Evolutionary conservation across 805 yeast species (phyloP).

Genomic region (Isabelozyma pseudorhagii): DNA sequence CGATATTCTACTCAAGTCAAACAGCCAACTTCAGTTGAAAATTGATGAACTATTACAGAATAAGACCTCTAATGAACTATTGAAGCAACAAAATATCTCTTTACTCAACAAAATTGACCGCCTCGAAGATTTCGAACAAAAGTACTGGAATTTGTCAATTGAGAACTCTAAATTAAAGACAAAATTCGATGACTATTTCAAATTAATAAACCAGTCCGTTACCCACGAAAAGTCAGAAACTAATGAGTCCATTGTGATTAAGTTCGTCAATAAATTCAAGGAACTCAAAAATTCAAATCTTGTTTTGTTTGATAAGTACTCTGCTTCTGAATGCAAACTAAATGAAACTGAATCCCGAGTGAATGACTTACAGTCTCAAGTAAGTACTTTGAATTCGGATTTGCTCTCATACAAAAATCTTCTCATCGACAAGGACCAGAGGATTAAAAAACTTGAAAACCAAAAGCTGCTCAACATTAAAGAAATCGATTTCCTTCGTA

Average conservation of each 20-base stretch:
- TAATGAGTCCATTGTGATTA: constrained; percentile 23
- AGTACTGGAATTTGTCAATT: constrained; percentile 46
- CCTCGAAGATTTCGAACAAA: constrained; percentile 42
- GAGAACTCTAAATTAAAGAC: constrained; percentile 47
- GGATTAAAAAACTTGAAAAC: constrained; percentile 41
- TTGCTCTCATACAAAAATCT: constrained; percentile 2
- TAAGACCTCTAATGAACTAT: constrained; percentile 46
- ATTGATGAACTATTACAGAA: constrained; percentile 49
- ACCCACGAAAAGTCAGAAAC: constrained; percentile 8
- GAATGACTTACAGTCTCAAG: neutral
- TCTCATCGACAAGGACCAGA: constrained; percentile 8
- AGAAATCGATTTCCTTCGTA: constrained; percentile 57
- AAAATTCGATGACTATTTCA: constrained; percentile 46
- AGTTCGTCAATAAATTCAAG: constrained; percentile 37
- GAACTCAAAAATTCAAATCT: constrained; percentile 26
- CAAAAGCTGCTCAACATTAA: constrained; percentile 51
- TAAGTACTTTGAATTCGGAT: constrained; percentile 2
- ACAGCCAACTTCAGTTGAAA: constrained; percentile 50
- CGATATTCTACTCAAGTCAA: constrained; percentile 44
- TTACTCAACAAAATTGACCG: constrained; percentile 35
- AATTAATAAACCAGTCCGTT: constrained; percentile 33
- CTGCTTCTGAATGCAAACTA: constrained; percentile 15
- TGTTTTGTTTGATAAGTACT: constrained; percentile 35
- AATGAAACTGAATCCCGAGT: constrained; percentile 7
- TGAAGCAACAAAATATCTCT: constrained; percentile 52